phyloP scores from a whole-genome alignment of 352 stramenopile species.

The Phytopythium oedochilum region DNA sequence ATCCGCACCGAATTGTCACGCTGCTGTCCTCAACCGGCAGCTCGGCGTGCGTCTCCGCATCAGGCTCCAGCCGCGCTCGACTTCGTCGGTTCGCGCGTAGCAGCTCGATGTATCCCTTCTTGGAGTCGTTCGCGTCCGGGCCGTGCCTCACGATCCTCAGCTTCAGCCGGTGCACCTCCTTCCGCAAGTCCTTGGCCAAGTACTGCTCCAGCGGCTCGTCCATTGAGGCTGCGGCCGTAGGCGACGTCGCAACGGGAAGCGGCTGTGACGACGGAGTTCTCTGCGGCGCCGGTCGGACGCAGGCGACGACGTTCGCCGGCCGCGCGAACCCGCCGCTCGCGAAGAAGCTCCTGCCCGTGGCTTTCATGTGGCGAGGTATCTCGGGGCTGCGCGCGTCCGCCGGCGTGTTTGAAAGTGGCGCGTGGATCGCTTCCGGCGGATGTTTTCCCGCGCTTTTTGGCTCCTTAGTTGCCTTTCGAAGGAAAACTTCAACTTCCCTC shows the following conservation, averaged over 20 bases:
- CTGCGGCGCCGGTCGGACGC: neutral
- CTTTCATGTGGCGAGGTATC: neutral
- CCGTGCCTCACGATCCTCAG: constrained; percentile 22
- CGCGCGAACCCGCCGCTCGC: neutral
- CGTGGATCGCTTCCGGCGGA: neutral
- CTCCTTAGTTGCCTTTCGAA: neutral
- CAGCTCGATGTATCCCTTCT: constrained; percentile 32
- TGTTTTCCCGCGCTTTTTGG: neutral
- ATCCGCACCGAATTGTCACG: neutral
- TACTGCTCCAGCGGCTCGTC: constrained; percentile 30
- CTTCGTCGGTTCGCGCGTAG: constrained; percentile 12
- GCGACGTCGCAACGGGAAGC: neutral
- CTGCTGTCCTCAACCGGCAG: neutral
- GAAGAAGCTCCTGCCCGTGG: neutral
- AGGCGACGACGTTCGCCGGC: neutral
- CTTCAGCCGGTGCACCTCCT: constrained; percentile 30
- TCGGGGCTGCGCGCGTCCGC: neutral
- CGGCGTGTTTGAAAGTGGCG: neutral
- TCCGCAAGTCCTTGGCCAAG: constrained; percentile 23
- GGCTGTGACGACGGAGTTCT: neutral
- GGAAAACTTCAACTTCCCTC: constrained; percentile 6
- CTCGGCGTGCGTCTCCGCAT: neutral
- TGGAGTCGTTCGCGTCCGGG: constrained; percentile 25
- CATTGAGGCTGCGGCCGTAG: neutral
- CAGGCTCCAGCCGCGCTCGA: neutral